Evolutionary conservation across 805 yeast genomes (phyloP).

Genomic region (Yamadazyma kitorensis): DNA sequence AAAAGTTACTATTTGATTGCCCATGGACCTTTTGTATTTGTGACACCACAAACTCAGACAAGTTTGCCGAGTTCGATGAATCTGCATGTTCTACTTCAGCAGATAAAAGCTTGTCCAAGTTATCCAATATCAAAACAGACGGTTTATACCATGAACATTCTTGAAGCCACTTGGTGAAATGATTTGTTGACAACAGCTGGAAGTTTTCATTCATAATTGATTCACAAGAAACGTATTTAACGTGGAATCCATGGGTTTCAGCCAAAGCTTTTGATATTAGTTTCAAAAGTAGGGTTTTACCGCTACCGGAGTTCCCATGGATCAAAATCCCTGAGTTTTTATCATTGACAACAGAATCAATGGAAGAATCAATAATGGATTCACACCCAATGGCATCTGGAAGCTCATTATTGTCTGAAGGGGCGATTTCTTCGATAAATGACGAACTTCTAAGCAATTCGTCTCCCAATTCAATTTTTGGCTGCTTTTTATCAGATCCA

Average conservation of each 20-base stretch:
- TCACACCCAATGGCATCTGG: slow-evolving; percentile 57
- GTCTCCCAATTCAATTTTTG: slow-evolving; percentile 48
- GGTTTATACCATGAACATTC: slow-evolving; percentile 77
- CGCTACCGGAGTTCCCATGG: slow-evolving; percentile 78
- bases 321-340: slow-evolving; percentile 56
- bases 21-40: slow-evolving; percentile 43
- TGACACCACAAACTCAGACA: slow-evolving; percentile 56
- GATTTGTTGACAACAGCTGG: slow-evolving; percentile 42
- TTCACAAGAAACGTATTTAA: slow-evolving; percentile 54
- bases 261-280: slow-evolving; percentile 38
- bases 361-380: slow-evolving; percentile 34
- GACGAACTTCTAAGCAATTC: slow-evolving; percentile 46
- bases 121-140: slow-evolving; percentile 70
- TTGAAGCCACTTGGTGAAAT: slow-evolving; percentile 42
- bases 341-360: slow-evolving; percentile 39
- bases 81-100: slow-evolving; percentile 63
- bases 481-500: slow-evolving; percentile 22
- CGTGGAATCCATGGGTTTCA: slow-evolving; percentile 38
- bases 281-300: slow-evolving; percentile 61
- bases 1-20: slow-evolving; percentile 45
- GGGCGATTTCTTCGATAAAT: slow-evolving; percentile 23
- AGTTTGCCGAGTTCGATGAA: slow-evolving; percentile 57
- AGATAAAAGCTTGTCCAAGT: slow-evolving; percentile 68
- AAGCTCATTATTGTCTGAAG: slow-evolving; percentile 2
- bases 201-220: slow-evolving; percentile 53